Evolutionary conservation across 805 yeast genomes (phyloP), one percentile per base, ranked within the genome.

Genomic region (Starmerella tilneyi): DNA sequence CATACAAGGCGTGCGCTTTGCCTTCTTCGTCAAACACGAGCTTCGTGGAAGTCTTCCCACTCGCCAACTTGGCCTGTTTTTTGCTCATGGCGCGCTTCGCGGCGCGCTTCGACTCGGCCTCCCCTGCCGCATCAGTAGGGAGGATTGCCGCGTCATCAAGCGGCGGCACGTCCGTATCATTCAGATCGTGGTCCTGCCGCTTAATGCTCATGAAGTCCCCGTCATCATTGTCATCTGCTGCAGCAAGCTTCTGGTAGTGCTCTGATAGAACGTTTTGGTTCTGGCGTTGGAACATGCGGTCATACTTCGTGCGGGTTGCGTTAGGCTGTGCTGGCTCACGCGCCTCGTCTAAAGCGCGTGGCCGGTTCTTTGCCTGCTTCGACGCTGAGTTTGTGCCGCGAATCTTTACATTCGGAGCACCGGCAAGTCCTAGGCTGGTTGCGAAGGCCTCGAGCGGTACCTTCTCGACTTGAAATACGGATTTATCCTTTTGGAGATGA

Each of bases 11-110:
- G 63, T 89, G 97, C 0, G 97, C 81, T 5, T 70, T 72, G 22
- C 99, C 99, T 3, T 89, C 96, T 51, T 92, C 98, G 59, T 92
- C 99, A 59, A 89, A 92, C 45, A 75, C 71, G 55, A 89, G 62
- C 61, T 86, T 92, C 17, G 81, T 76, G 15, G 95, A 81, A 46
- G 76, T 74, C 1, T 84, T 84, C 50, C 38, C 78, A 67, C 20
- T 77, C 54, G 2, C 86, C 74, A 31, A 76, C 15, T n/a, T 39
- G 27, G 46, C 73, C 20, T 56, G 57, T 61, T 89, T 92, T 68
- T 83, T 86, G 11, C 95, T 84, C 29, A 88, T 68, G 0, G 96
- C 96, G 55, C 76, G 79, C 70, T 84, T 92, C 34, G 76, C 77
- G 5, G 81, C 79, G 55, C 98, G 75, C 59, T 82, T 92, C 1